Base-by-base conservation (phyloP, 345 rosid species). In the Cochlearia excelsa region DNA sequence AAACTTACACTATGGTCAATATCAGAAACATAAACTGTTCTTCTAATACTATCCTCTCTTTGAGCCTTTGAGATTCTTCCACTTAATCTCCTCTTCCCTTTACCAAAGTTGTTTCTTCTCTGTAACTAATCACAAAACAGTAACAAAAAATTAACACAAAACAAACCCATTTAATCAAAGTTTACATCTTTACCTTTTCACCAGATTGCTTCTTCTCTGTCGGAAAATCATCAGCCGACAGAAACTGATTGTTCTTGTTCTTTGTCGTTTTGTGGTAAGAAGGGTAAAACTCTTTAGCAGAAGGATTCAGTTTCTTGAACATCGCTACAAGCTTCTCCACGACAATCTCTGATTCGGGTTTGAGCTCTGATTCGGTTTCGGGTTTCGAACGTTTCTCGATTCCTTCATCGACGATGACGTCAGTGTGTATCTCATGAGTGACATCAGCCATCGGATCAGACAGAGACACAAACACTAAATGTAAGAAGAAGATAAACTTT, bases 241-340 rank as follows among this genome's bases (percentile, higher is more conserved):
- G 64, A 23, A 63, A 30, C 4, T 76, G 72, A 55, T 59, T 41
- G 26, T 30, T 54, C 51, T 71, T 73, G 59, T 70, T 71, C 62
- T 71, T 70, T 38, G 68, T 68, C 0, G 74, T 51, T 6, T 66
- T 69, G 61, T 71, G 68, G 58, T 78, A 75, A 37, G 92, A 85
- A 59, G 96, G 96, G 57, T 85, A 58, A 66, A 88, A 88, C 67
- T 88, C 96, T 64, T 88, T 83, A 1, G 96, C 96, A 70, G 63
- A 67, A 74, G 96, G 96, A 73, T 88, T 88, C 79, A 88, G 73
- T 75, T 83, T 88, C 61, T 90, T 85, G 79, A 88, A 82, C 75
- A 85, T 83, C 2, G 83, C 90, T 57, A 88, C 93, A 64, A 88
- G 83, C 53, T 80, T 70, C 35, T 33, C 4, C 66, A 88, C 79